Base-by-base conservation (phyloP, 768 basidiomycete genomes). In the Mycena kentingensis region DNA sequence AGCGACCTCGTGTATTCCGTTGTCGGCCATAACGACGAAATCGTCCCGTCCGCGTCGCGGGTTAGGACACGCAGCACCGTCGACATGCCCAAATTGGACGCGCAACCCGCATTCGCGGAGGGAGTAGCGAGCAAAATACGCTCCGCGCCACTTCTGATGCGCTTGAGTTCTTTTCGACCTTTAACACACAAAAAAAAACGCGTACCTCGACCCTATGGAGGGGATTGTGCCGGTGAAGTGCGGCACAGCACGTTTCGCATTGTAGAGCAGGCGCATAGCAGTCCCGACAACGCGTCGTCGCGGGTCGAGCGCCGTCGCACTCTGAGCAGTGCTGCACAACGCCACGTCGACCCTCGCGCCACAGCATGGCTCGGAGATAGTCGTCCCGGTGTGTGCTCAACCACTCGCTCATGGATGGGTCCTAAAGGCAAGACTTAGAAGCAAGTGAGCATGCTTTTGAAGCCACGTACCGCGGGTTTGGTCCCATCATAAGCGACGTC, bases 41-140 rank as follows among this genome's bases (percentile, higher is more conserved):
- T 55, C 39, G 5, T 60, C 41, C 10, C 26, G 13, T 0, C 29
- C 32, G 13, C 36, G 26, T 8, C 3, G 4, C 22, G 49, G 47
- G 6, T 25, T 29, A 11, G 43, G 37, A 35, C 60, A 61, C 6
- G 18, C 22, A 18, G 36, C 36, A 18, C 12, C 8, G 36, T 7
- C 11, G 18, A 7, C 55, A 31, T 67, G 65, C 1, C 65, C 61
- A n/a, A 66, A 48, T 27, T 66, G 62, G 2, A 67, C 36, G 12
- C 35, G 41, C 3, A 66, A 36, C 5, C 66, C 65, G 52, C 47
- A 6, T 45, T 49, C 21, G 65, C 42, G 3, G 52, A 51, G 16
- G 39, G 45, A 10, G 8, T 37, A 18, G 15, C n/a, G n/a, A 21
- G 29, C 29, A 16, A 61, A 66, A 25, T 28, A 59, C 1, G 2